phyloP scores from a whole-genome alignment of 768 basidiomycete genomes.

The Lactifluus pinguis region DNA sequence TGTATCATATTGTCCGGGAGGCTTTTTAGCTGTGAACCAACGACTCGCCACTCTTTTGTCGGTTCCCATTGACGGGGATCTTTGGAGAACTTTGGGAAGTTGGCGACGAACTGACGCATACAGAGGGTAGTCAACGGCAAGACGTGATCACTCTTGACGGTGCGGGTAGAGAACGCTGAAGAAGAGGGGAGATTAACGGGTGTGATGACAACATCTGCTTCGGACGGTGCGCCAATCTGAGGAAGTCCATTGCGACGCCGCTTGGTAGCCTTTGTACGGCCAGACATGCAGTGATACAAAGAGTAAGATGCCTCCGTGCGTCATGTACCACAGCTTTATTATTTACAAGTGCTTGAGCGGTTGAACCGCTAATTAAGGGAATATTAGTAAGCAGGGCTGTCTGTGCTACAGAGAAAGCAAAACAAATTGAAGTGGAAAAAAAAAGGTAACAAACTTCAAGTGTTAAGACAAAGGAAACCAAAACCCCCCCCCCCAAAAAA shows the following conservation, averaged over 20 bases:
- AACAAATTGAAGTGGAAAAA: too few species aligned
- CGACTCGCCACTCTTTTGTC: constrained; percentile 13
- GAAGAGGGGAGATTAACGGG: constrained; percentile 39
- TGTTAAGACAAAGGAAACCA: too few species aligned
- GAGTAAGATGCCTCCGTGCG: too few species aligned
- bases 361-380: too few species aligned
- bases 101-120: constrained; percentile 41
- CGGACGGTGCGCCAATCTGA: constrained; percentile 37
- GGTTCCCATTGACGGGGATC: constrained; percentile 33
- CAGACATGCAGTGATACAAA: neutral
- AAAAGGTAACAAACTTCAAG: too few species aligned
- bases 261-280: constrained; percentile 21
- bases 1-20: constrained; percentile 47
- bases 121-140: constrained; percentile 43
- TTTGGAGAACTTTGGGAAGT: constrained; percentile 33
- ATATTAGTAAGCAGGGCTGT: too few species aligned
- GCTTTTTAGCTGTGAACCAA: constrained; percentile 32
- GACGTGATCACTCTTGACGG: constrained; percentile 26
- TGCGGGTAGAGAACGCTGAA: constrained; percentile 36
- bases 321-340: too few species aligned
- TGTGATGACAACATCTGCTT: constrained; percentile 34
- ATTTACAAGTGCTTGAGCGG: too few species aligned
- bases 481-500: too few species aligned
- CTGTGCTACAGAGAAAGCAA: too few species aligned
- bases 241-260: constrained; percentile 22